A percentile compares a stretch with the other conserved stretches of the same genome.
phyloP scores from a whole-genome alignment of 192 early-diverging fungal species.

The Rhizoclosmatium globosum region DNA sequence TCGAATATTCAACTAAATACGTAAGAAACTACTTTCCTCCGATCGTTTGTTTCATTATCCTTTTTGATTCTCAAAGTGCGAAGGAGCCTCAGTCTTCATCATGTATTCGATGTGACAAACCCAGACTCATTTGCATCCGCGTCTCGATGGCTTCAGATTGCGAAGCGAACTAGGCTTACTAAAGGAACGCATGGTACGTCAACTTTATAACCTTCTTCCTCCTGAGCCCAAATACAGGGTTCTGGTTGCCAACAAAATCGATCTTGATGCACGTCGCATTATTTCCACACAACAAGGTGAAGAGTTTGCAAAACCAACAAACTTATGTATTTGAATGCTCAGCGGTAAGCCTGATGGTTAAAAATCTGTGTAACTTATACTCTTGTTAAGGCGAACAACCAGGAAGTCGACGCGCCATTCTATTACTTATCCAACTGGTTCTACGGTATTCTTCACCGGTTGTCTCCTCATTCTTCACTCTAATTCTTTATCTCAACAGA shows the following conservation, averaged over 20 bases:
- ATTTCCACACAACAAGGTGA: conserved; percentile 52
- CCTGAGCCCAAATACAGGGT: conserved; percentile 40
- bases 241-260: conserved; percentile 56
- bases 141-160: conserved; percentile 49
- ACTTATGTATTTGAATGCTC: conserved; percentile 58
- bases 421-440: conserved; percentile 54
- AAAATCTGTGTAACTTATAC: neutral
- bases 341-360: conserved; percentile 45
- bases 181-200: conserved; percentile 36
- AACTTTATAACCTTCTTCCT: conserved; percentile 6
- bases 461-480: neutral
- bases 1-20: conserved; percentile 32
- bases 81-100: conserved; percentile 45
- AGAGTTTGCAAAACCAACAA: conserved; percentile 52
- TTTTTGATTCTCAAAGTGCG: conserved; percentile 27
- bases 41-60: neutral
- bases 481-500: conserved; percentile 9
- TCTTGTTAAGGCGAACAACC: conserved; percentile 44
- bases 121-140: conserved; percentile 54
- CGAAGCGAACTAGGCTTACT: conserved; percentile 41
- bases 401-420: conserved; percentile 61
- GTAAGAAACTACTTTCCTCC: neutral
- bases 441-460: conserved; percentile 37
- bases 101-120: conserved; percentile 58
- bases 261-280: conserved; percentile 45